phyloP scores from a whole-genome alignment of 108 stramenopile species.

The Bacterosira constricta region DNA sequence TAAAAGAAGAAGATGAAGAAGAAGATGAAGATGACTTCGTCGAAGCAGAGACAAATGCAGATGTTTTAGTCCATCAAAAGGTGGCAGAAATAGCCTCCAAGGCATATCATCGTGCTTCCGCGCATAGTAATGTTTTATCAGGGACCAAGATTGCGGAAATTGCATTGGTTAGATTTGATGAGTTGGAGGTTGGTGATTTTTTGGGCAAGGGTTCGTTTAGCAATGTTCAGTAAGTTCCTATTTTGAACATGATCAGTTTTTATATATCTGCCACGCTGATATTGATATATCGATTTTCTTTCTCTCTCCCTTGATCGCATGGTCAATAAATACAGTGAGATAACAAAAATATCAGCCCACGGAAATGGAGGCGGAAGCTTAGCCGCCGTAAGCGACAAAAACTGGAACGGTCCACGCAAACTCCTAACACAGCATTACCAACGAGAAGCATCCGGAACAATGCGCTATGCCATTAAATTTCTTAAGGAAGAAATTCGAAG shows the following conservation, averaged over 20 bases:
- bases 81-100: conserved; percentile 23
- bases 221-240: conserved; percentile 44
- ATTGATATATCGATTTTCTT: not conserved
- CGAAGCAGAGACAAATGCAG: not conserved
- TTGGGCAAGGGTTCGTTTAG: conserved; percentile 71
- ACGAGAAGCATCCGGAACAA: conserved; percentile 7
- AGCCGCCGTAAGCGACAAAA: not conserved
- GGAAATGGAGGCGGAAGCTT: not conserved
- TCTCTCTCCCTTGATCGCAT: not conserved
- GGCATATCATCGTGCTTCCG: conserved; percentile 23
- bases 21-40: not conserved
- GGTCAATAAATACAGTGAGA: conserved; percentile 9
- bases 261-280: too few species aligned
- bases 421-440: not conserved
- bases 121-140: conserved; percentile 22
- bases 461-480: conserved; percentile 60
- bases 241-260: not conserved
- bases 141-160: conserved; percentile 11
- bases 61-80: not conserved
- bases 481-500: conserved; percentile 58
- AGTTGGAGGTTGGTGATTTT: conserved; percentile 41
- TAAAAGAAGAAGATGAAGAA: not conserved
- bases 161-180: conserved; percentile 16
- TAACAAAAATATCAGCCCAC: conserved; percentile 14
- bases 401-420: not conserved